phyloP scores from a whole-genome alignment of 768 basidiomycete genomes.

The Epithele typhae region DNA sequence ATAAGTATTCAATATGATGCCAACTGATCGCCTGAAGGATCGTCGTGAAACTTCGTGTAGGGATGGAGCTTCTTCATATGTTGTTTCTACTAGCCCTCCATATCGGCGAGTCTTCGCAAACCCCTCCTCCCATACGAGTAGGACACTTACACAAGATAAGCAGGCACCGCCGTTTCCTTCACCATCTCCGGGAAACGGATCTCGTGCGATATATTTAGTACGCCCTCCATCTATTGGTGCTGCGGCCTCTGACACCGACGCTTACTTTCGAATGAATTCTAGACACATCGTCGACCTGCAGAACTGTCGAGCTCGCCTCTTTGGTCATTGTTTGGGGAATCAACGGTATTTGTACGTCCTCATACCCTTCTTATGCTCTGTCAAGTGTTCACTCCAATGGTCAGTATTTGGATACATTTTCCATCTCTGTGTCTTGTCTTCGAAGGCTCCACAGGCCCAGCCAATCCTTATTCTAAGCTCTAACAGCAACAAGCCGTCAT shows the following conservation, averaged over 20 bases:
- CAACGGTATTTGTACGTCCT: too few relatives aligned
- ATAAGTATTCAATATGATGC: not conserved
- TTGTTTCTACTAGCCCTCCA: constrained; percentile 20
- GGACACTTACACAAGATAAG: not conserved
- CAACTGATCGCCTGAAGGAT: constrained; percentile 12
- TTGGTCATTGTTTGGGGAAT: constrained; percentile 17
- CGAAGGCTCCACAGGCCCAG: too few relatives aligned
- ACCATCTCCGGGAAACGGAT: constrained; percentile 16
- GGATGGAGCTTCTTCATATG: constrained; percentile 21
- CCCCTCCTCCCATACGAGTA: not conserved
- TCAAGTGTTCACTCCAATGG: too few relatives aligned
- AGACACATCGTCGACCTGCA: constrained; percentile 20
- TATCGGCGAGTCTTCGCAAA: constrained; percentile 19
- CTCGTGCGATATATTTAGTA: constrained; percentile 22
- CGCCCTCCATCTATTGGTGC: not conserved
- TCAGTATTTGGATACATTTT: constrained; percentile 20
- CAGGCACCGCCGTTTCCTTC: constrained; percentile 19
- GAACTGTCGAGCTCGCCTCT: constrained; percentile 13
- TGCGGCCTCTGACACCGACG: not conserved
- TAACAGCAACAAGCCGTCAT: too few relatives aligned
- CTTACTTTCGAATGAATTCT: not conserved
- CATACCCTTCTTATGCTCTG: too few relatives aligned
- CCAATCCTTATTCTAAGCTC: too few relatives aligned
- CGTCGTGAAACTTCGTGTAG: constrained; percentile 21
- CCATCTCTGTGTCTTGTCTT: constrained; percentile 22